Percentiles rank a stretch among this genome's conserved stretches.
Conservation (phyloP, 352 stramenopile genomes). For the Globisporangium mamillatum region DNA sequence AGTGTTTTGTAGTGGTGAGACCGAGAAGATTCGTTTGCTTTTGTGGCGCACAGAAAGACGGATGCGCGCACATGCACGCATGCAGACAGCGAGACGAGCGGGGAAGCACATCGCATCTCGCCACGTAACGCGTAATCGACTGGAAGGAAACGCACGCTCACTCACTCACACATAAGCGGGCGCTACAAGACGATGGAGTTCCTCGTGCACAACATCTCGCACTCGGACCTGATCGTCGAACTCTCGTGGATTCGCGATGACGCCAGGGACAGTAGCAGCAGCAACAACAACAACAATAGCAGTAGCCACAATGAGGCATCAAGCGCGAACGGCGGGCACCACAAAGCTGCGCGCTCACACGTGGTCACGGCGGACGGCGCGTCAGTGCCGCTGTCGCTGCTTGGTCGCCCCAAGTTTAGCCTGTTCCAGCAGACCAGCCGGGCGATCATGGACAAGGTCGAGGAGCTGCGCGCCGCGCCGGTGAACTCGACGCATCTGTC, state of each 20-base stretch:
- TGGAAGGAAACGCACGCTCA: neutral
- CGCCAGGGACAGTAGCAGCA: conserved; percentile 8
- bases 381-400: conserved; percentile 44
- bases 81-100: neutral
- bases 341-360: conserved; percentile 6
- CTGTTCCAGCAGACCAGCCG: conserved; percentile 80
- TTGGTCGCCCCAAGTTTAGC: conserved; percentile 87
- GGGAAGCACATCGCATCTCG: neutral
- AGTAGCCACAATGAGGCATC: neutral
- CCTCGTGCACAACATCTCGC: conserved; percentile 96
- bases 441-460: conserved; percentile 65
- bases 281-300: no score
- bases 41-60: neutral
- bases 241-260: conserved; percentile 71
- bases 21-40: neutral
- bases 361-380: conserved; percentile 15
- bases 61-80: neutral
- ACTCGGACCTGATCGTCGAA: conserved; percentile 94
- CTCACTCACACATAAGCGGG: neutral
- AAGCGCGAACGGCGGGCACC: neutral
- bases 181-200: conserved; percentile 72
- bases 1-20: neutral
- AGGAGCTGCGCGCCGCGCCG: conserved; percentile 30
- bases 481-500: conserved; percentile 9
- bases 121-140: neutral